Evolutionary conservation across 768 basidiomycete species (phyloP).

Genomic region (Arthromyces matolae): DNA sequence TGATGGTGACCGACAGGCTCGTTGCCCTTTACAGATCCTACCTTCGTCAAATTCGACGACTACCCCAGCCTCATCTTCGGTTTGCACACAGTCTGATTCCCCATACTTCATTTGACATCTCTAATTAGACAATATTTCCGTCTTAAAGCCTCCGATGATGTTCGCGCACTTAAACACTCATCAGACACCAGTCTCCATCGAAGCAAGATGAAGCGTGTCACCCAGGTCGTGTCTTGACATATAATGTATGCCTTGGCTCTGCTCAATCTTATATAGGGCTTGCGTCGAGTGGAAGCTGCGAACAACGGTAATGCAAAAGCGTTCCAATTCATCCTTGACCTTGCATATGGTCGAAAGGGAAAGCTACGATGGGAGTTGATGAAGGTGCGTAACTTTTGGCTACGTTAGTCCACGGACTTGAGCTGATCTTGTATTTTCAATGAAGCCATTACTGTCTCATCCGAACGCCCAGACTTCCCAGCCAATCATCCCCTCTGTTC

Average conservation of each 20-base stretch:
- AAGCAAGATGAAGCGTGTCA: conserved; percentile 45
- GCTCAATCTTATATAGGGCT: conserved; percentile 37
- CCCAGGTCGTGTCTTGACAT: conserved; percentile 37
- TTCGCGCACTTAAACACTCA: conserved; percentile 43
- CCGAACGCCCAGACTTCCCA: conserved; percentile 37
- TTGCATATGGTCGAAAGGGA: conserved; percentile 77
- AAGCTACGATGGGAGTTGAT: conserved; percentile 66
- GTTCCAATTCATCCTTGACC: conserved; percentile 55
- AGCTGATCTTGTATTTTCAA: not conserved
- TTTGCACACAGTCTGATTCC: conserved; percentile 15
- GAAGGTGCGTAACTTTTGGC: conserved; percentile 41
- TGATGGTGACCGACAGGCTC: conserved; percentile 14
- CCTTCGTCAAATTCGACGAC: conserved; percentile 35
- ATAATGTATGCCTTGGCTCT: not conserved
- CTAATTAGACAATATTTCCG: conserved; percentile 59
- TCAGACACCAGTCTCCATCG: conserved; percentile 26
- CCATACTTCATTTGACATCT: conserved; percentile 1
- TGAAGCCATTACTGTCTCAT: conserved; percentile 54
- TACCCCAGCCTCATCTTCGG: conserved; percentile 45
- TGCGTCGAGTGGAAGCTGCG: conserved; percentile 50
- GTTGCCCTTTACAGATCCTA: conserved; percentile 38
- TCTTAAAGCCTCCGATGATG: conserved; percentile 55
- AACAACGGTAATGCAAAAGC: conserved; percentile 46
- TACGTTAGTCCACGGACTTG: not conserved
- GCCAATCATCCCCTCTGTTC: conserved; percentile 47